Conservation (phyloP, 495 filamentous ascomycete genomes). For the Hamigera avellanea region DNA sequence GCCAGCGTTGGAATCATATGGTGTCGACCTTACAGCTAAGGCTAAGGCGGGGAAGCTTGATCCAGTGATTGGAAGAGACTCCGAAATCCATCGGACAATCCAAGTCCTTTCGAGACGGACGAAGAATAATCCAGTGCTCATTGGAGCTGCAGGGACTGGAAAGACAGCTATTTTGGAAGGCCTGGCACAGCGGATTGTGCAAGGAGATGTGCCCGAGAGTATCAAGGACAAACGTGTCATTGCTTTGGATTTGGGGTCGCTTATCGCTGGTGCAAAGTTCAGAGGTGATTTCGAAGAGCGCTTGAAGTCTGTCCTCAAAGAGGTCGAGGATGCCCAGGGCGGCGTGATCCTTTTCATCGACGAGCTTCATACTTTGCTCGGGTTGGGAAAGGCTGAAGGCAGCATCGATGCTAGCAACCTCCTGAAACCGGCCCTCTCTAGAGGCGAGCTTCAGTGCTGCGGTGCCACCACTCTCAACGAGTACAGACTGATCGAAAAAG, state of each 20-base stretch:
- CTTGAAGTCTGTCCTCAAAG: conserved; percentile 78
- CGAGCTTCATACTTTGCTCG: conserved; percentile 84
- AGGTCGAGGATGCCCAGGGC: conserved; percentile 81
- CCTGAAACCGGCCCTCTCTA: conserved; percentile 82
- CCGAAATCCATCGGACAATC: conserved; percentile 86
- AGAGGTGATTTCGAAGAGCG: conserved; percentile 94
- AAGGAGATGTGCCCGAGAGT: conserved; percentile 89
- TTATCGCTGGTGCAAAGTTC: conserved; percentile 94
- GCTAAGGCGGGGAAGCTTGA: conserved; percentile 87
- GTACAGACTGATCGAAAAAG: conserved; percentile 89
- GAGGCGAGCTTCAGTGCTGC: conserved; percentile 90
- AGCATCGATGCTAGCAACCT: conserved; percentile 95
- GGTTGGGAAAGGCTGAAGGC: conserved; percentile 88
- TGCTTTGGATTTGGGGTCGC: conserved; percentile 71
- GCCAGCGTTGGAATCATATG: conserved; percentile 78
- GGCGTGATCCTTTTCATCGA: conserved; percentile 91
- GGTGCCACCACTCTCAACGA: conserved; percentile 90
- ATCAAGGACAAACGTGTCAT: conserved; percentile 92
- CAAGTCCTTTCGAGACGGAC: conserved; percentile 86
- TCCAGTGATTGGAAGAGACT: conserved; percentile 86
- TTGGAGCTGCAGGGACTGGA: conserved; percentile 84
- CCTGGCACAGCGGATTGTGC: conserved; percentile 79
- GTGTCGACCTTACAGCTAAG: conserved; percentile 76
- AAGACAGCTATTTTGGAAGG: conserved; percentile 95
- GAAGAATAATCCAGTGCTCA: conserved; percentile 95